phyloP scores from a whole-genome alignment of 2,329 filamentous ascomycete species.

The Fusarium sp. region DNA sequence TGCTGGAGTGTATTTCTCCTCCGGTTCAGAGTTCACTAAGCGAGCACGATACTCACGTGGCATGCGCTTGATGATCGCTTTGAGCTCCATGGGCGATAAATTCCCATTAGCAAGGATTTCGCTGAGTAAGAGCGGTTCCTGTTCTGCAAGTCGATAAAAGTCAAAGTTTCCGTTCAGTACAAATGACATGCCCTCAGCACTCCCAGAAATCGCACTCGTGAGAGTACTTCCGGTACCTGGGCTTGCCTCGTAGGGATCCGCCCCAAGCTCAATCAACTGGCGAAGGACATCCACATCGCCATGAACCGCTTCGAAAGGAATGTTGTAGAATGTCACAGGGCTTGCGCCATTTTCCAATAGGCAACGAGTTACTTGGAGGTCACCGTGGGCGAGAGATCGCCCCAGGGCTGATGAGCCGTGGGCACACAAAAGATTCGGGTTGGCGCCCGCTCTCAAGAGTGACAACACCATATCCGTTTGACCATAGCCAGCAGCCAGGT shows the following conservation, averaged over 20 bases:
- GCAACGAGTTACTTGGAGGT: background rate
- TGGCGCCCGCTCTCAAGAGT: conserved; percentile 32
- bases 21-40: conserved; percentile 20
- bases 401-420: conserved; percentile 14
- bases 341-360: conserved; percentile 29
- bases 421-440: conserved; percentile 21
- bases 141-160: conserved; percentile 22
- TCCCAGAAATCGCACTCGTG: background rate
- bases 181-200: background rate
- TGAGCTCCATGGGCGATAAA: background rate
- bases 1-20: background rate
- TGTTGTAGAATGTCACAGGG: background rate
- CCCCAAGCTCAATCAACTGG: conserved; percentile 16
- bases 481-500: conserved; percentile 1
- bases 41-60: conserved; percentile 14
- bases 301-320: background rate
- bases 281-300: background rate
- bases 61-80: conserved; percentile 26
- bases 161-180: conserved; percentile 34
- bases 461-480: background rate
- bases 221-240: background rate
- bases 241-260: conserved; percentile 11
- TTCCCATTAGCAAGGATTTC: background rate
- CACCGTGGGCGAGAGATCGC: background rate
- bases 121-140: conserved; percentile 25